Evolutionary conservation across 2,329 filamentous ascomycete species (phyloP).

Genomic region (Zymoseptoria pseudotritici): DNA sequence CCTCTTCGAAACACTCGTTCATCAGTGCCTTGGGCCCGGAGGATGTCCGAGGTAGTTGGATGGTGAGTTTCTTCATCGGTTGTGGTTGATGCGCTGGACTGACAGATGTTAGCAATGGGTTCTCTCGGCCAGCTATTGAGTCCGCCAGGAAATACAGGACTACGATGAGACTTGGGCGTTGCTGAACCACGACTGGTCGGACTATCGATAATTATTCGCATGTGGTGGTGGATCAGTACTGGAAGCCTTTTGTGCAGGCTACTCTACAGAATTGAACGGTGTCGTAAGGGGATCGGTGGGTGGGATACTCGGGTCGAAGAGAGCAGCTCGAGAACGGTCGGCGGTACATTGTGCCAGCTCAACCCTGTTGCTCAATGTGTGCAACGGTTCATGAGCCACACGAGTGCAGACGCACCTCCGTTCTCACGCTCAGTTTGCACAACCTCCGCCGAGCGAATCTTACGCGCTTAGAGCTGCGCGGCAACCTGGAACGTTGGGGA

Average conservation of each 20-base stretch:
- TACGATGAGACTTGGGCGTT: conserved; percentile 51
- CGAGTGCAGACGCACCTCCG: too few relatives aligned
- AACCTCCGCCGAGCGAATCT: too few relatives aligned
- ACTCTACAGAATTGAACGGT: conserved; percentile 3
- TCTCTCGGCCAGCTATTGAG: conserved; percentile 47
- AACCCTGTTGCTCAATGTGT: too few relatives aligned
- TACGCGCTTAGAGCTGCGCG: too few relatives aligned
- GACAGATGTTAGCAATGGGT: conserved; percentile 53
- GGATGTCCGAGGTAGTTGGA: conserved; percentile 30
- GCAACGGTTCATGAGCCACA: too few relatives aligned
- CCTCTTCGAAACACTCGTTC: conserved; percentile 10
- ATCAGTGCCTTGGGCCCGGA: conserved; percentile 37
- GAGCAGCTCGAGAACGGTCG: too few relatives aligned
- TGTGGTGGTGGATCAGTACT: conserved; percentile 12
- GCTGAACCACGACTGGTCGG: conserved; percentile 48
- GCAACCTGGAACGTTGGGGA: too few relatives aligned
- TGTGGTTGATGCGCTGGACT: conserved; percentile 22
- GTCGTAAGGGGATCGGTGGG: too few relatives aligned
- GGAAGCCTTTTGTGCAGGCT: conserved; percentile 14
- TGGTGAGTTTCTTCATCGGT: not conserved
- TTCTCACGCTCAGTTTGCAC: too few relatives aligned
- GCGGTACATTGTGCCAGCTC: too few relatives aligned
- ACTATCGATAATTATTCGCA: conserved; percentile 13
- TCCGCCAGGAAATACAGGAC: conserved; percentile 46
- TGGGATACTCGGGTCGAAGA: too few relatives aligned